Conservation (phyloP, 2,329 filamentous ascomycete genomes). For the Venturia carpophila region DNA sequence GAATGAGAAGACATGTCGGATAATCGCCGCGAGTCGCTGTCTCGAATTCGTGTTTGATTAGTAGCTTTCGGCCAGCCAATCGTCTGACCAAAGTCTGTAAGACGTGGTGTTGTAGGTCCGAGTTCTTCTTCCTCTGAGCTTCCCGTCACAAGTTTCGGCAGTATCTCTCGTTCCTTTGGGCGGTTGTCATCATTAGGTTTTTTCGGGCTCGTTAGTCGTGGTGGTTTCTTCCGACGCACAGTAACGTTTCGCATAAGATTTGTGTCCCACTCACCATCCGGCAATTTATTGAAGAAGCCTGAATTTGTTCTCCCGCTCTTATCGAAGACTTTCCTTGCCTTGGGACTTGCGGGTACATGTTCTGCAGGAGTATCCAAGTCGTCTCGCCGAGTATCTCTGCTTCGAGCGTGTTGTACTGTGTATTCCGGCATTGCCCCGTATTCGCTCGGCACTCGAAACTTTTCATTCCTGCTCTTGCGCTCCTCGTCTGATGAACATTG, state of each 20-base stretch:
- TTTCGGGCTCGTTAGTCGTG: not conserved
- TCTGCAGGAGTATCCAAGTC: not conserved
- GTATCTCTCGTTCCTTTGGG: conserved; percentile 6
- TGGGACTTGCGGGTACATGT: not conserved
- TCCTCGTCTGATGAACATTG: conserved; percentile 29
- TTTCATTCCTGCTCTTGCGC: conserved; percentile 7
- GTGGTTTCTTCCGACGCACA: conserved; percentile 29
- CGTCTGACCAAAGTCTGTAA: not conserved
- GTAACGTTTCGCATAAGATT: conserved; percentile 37
- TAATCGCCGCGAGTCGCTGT: conserved; percentile 33
- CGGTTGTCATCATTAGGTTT: conserved; percentile 5
- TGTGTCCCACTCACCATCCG: conserved; percentile 34
- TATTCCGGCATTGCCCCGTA: not conserved
- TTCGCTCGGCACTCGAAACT: not conserved
- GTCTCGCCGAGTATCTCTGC: not conserved
- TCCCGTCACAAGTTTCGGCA: conserved; percentile 10
- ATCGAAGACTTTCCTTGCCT: not conserved
- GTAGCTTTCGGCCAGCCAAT: conserved; percentile 24
- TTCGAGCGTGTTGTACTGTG: not conserved
- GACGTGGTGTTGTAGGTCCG: conserved; percentile 9
- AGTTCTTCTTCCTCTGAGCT: conserved; percentile 17
- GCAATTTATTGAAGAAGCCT: conserved; percentile 19
- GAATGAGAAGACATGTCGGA: conserved; percentile 43
- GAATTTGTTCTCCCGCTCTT: conserved; percentile 11
- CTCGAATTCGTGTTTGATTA: conserved; percentile 18